These are phyloP conservation scores for Paraphaeosphaeria minitans DNA, from an alignment of 2,329 filamentous ascomycete genomes.

Conservation along the genomic window DNA sequence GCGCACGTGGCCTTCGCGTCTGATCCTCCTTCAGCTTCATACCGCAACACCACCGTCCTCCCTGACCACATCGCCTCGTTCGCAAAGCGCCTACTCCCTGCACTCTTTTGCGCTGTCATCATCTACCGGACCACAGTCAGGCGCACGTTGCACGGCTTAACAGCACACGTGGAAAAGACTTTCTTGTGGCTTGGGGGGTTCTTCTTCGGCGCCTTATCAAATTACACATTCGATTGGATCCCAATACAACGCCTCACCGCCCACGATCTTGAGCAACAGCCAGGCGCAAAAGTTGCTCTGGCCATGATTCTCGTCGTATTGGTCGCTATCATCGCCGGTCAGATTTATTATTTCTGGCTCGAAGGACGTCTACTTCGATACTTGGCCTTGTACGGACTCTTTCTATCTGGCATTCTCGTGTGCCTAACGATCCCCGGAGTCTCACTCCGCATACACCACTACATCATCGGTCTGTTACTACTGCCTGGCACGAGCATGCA, in stretches of 20 bases:
- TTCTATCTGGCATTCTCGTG: conserved; percentile 69
- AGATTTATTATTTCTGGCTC: conserved; percentile 85
- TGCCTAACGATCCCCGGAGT: conserved; percentile 74
- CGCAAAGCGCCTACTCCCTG: conserved; percentile 80
- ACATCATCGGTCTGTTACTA: conserved; percentile 42
- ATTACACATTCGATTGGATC: conserved; percentile 92
- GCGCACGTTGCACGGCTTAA: conserved; percentile 72
- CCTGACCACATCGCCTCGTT: conserved; percentile 61
- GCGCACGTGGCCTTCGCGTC: conserved; percentile 87
- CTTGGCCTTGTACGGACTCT: conserved; percentile 74
- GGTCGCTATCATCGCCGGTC: conserved; percentile 68
- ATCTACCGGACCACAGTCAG: conserved; percentile 83
- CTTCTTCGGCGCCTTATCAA: conserved; percentile 89
- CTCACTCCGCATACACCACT: conserved; percentile 84
- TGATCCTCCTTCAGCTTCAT: conserved; percentile 73
- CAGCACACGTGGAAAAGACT: conserved; percentile 84
- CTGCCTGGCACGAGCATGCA: conserved; percentile 44
- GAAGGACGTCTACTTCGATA: conserved; percentile 81
- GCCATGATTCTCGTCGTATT: conserved; percentile 75
- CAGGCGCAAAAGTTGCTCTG: conserved; percentile 82
- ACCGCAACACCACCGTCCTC: conserved; percentile 52
- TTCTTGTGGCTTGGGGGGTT: conserved; percentile 85
- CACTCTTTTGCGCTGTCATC: conserved; percentile 82
- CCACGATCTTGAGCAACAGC: conserved; percentile 86
- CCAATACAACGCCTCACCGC: conserved; percentile 87